Evolutionary conservation across 495 filamentous ascomycete species (phyloP).

Genomic region (Cercophora scortea): DNA sequence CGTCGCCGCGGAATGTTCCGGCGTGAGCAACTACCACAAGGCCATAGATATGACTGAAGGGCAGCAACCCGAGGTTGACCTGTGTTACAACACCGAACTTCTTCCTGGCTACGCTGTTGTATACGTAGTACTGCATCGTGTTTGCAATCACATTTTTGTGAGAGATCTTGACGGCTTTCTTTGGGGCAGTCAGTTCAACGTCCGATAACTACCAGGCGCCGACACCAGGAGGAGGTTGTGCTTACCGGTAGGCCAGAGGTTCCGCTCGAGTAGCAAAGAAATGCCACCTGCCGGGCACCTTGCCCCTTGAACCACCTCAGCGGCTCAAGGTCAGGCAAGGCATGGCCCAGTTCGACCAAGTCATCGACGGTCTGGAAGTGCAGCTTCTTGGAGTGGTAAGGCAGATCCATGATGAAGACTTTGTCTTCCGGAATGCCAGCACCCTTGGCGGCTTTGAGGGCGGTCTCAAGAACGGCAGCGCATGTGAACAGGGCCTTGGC

Average conservation of each 20-base stretch:
- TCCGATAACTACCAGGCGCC: background rate
- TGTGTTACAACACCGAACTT: conserved; percentile 45
- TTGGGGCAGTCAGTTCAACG: conserved; percentile 19
- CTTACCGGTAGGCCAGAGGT: conserved; percentile 78
- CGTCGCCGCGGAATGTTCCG: conserved; percentile 66
- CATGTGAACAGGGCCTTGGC: conserved; percentile 78
- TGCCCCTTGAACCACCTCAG: conserved; percentile 68
- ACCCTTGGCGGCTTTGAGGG: conserved; percentile 60
- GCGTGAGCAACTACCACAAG: conserved; percentile 70
- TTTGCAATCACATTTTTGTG: conserved; percentile 87
- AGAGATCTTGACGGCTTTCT: conserved; percentile 95
- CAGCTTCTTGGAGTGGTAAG: conserved; percentile 42
- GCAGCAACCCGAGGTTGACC: conserved; percentile 63
- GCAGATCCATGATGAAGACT: conserved; percentile 67
- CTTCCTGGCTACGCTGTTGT: conserved; percentile 39
- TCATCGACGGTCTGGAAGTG: conserved; percentile 67
- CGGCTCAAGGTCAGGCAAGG: conserved; percentile 53
- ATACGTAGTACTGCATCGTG: conserved; percentile 53
- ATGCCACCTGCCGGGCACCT: conserved; percentile 67
- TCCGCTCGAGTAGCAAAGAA: conserved; percentile 83
- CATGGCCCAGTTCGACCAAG: conserved; percentile 56
- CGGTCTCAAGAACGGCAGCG: conserved; percentile 59
- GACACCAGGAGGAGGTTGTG: background rate
- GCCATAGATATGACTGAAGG: conserved; percentile 81
- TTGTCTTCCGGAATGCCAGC: conserved; percentile 61